phyloP scores from a whole-genome alignment of 108 stramenopile species.

The Pseudonitzschia pungens region DNA sequence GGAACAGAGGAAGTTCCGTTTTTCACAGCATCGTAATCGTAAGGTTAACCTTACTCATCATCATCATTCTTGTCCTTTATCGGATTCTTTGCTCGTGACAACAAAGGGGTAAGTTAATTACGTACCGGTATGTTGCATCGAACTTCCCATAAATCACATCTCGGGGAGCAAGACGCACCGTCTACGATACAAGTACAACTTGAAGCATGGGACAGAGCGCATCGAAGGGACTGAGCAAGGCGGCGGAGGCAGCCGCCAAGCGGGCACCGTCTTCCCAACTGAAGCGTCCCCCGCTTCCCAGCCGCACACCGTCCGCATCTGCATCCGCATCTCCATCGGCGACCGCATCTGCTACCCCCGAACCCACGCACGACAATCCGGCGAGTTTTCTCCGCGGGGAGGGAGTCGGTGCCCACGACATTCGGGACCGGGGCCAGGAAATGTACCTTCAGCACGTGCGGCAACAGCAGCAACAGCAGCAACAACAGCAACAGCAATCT shows the following conservation, averaged over 20 bases:
- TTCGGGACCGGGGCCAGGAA: constrained; percentile 37
- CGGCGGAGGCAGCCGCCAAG: constrained; percentile 18
- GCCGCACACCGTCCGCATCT: neutral
- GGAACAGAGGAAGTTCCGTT: too few relatives aligned
- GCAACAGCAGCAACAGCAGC: neutral
- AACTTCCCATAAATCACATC: too few relatives aligned
- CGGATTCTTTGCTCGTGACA: too few relatives aligned
- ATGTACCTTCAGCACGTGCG: constrained; percentile 25
- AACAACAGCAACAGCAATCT: neutral
- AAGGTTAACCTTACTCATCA: too few relatives aligned
- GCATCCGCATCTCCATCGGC: neutral
- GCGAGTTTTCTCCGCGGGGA: constrained; percentile 32
- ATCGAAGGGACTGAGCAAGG: constrained; percentile 30
- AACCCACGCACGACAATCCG: constrained; percentile 18
- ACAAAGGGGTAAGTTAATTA: too few relatives aligned
- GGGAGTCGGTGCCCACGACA: constrained; percentile 28
- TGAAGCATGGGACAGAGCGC: constrained; percentile 34
- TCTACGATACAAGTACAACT: too few relatives aligned
- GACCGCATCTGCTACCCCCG: too few relatives aligned
- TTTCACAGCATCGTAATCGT: too few relatives aligned
- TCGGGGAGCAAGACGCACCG: too few relatives aligned
- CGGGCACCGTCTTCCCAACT: neutral
- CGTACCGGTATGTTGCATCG: too few relatives aligned
- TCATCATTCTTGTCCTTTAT: too few relatives aligned
- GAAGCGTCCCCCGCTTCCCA: constrained; percentile 19